A percentile compares a stretch with the other conserved stretches of the same genome.
These are phyloP conservation scores for Coemansia sp. DNA, from an alignment of 192 early-diverging fungal genomes.

Conservation along the genomic window DNA sequence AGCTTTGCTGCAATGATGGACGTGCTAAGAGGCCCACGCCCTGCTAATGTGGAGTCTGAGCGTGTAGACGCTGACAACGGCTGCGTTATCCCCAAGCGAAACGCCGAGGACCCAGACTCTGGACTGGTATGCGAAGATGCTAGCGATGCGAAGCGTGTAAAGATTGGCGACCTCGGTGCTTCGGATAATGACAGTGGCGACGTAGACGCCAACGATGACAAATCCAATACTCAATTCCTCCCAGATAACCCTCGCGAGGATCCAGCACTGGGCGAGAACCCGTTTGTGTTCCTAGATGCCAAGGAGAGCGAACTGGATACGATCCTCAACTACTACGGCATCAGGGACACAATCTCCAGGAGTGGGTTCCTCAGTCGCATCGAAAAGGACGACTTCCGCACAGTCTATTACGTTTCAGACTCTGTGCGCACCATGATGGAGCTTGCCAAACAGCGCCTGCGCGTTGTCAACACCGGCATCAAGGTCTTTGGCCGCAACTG, in stretches of 20 bases:
- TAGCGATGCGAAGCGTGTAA: constrained; percentile 9
- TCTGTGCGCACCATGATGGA: constrained; percentile 77
- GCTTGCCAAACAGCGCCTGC: constrained; percentile 58
- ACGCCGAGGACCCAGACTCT: constrained; percentile 7
- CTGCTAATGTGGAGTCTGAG: neutral
- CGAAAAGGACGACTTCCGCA: constrained; percentile 62
- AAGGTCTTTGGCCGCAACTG: constrained; percentile 78
- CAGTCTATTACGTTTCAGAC: constrained; percentile 84
- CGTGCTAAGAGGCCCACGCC: neutral
- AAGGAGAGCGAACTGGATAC: constrained; percentile 60
- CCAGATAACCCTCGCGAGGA: constrained; percentile 53
- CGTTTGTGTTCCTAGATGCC: constrained; percentile 78
- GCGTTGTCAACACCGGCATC: constrained; percentile 92
- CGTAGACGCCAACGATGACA: constrained; percentile 5
- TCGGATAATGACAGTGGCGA: constrained; percentile 11
- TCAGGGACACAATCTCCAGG: constrained; percentile 70
- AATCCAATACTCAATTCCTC: constrained; percentile 18
- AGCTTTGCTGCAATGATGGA: constrained; percentile 6
- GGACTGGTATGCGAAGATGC: constrained; percentile 13
- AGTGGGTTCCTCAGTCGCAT: constrained; percentile 90
- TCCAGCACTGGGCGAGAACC: constrained; percentile 68
- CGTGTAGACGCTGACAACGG: neutral
- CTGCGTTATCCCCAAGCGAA: neutral
- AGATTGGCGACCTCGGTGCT: neutral
- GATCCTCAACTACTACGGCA: constrained; percentile 74